Evolutionary conservation across 495 filamentous ascomycete species (phyloP).

Genomic region (Penicillium antarcticum): DNA sequence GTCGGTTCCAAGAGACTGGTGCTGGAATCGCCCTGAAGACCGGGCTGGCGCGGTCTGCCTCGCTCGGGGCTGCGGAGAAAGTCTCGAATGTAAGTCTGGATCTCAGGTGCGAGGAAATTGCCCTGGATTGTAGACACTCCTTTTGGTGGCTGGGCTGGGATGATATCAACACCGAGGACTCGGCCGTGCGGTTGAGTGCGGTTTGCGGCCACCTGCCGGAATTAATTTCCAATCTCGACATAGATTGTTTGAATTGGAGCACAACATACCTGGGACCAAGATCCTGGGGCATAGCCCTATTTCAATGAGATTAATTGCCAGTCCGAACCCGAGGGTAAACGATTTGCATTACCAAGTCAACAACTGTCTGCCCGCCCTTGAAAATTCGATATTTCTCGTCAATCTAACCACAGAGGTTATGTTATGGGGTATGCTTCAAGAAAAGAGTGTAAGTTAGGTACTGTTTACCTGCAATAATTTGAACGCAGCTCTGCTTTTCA

Average conservation of each 20-base stretch:
- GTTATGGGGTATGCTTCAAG: neutral
- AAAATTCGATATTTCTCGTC: conserved; percentile 80
- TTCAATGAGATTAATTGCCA: conserved; percentile 13
- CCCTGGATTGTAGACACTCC: conserved; percentile 93
- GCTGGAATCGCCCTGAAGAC: conserved; percentile 4
- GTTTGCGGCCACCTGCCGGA: conserved; percentile 70
- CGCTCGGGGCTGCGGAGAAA: conserved; percentile 66
- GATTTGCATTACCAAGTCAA: conserved; percentile 67
- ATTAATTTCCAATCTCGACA: conserved; percentile 1
- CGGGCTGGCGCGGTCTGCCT: conserved; percentile 44
- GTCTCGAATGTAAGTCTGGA: conserved; percentile 70
- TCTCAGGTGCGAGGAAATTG: conserved; percentile 69
- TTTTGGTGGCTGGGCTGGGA: conserved; percentile 83
- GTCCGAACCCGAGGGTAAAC: neutral
- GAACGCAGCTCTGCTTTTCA: conserved; percentile 89
- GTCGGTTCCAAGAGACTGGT: conserved; percentile 11
- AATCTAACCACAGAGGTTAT: conserved; percentile 48
- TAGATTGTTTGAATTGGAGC: neutral
- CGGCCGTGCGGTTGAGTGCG: conserved; percentile 71
- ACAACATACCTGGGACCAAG: conserved; percentile 77
- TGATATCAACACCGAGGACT: conserved; percentile 87
- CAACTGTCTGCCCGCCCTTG: conserved; percentile 72
- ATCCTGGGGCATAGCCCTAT: conserved; percentile 89
- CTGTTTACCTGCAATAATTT: conserved; percentile 73
- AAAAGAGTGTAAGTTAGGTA: neutral